Conservation (phyloP, 2,329 filamentous ascomycete species). For the Pestalotiopsis fici region DNA sequence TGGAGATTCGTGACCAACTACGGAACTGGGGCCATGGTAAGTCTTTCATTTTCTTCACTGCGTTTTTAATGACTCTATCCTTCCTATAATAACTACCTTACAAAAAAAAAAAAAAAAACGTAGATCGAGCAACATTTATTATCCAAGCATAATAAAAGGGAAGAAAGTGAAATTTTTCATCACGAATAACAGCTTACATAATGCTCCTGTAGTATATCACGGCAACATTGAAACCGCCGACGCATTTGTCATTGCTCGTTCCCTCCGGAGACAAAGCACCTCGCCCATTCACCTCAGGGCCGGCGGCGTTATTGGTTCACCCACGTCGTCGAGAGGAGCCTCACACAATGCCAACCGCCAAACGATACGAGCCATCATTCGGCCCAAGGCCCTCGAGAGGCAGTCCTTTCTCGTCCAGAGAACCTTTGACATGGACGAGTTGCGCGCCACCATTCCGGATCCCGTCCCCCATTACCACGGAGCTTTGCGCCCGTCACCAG, state of each 20-base stretch:
- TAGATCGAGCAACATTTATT: no score
- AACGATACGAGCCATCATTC: conserved; percentile 44
- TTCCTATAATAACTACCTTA: no score
- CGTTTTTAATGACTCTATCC: no score
- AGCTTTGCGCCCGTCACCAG: no score
- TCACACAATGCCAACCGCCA: conserved; percentile 17
- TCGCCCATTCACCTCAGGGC: conserved; percentile 6
- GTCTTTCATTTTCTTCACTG: not conserved
- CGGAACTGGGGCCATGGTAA: conserved; percentile 37
- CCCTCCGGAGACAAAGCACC: conserved; percentile 35
- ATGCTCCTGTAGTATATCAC: conserved; percentile 32
- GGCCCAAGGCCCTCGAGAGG: conserved; percentile 39
- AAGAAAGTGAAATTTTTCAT: no score
- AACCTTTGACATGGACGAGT: conserved; percentile 49
- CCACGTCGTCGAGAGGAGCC: not conserved
- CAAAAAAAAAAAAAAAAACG: no score
- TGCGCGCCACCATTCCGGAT: conserved; percentile 47
- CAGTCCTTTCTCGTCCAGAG: conserved; percentile 50
- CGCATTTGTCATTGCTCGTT: conserved; percentile 44
- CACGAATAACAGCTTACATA: not conserved
- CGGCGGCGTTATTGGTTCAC: not conserved
- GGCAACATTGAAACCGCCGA: conserved; percentile 42
- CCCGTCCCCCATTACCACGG: not conserved
- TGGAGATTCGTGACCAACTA: conserved; percentile 33
- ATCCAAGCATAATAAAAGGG: no score